Evolutionary conservation across 768 basidiomycete genomes (phyloP), one percentile per base, ranked within the genome.

Genomic region (Hericium coralloides): DNA sequence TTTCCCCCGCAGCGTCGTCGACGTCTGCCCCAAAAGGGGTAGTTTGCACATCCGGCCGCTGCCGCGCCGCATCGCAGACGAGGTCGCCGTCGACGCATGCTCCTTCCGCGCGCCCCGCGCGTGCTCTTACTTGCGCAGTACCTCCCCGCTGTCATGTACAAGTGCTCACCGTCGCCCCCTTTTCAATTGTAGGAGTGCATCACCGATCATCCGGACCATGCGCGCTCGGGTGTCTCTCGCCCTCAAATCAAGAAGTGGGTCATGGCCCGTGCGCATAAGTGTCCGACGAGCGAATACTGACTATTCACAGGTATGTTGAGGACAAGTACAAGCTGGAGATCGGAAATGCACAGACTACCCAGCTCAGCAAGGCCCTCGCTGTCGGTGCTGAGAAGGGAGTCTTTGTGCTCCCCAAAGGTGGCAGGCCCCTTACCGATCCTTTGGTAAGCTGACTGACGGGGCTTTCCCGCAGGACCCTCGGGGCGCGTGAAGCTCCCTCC

Each of bases 201-300:
- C 70, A 71, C 78, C 59, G 77, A 74, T 55, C 73, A 84, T 70
- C 79, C 79, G 7, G 90, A 92, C 36, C 90, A 92, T 61, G 81
- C 87, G 57, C 87, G 92, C 57, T 69, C 69, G 57, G 93, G 92
- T 64, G 93, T 95, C 60, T 95, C 92, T 63, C 85, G 95, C 50
- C 89, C 85, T 55, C 81, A 85, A 66, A 94, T 97, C 76, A 97
- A 97, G 84, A 95, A 91, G 89, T 95, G 61, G 64, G 80, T 76
- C 58, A 64, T 50, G 55, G 43, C 43, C n/a, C 20, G 43, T 20
- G 43, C 43, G n/a, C 20, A 18, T 47, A 41, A 41, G 45, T 25
- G 37, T 60, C 55, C 56, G 59, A 52, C 38, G 25, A 22, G 47
- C 23, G n/a, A 17, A 17, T 59, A 38, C 43, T 18, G 23, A 45